Evolutionary conservation across 2,329 filamentous ascomycete genomes (phyloP).

Genomic region (Fusarium sp.): DNA sequence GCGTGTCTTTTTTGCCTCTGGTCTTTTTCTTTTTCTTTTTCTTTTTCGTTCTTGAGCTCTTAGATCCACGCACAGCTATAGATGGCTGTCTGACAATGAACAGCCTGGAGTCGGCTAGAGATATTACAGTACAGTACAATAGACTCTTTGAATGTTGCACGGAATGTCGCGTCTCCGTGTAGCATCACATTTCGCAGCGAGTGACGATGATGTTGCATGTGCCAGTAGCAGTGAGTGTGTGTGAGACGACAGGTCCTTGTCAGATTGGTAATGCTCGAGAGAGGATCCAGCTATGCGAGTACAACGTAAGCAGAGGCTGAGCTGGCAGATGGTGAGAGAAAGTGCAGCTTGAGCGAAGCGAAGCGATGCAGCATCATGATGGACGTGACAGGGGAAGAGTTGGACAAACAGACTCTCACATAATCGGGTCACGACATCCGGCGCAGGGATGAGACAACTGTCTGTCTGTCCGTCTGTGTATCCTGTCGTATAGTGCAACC

Average conservation of each 20-base stretch:
- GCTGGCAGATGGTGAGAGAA: slow-evolving; percentile 14
- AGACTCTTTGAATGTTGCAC: not conserved
- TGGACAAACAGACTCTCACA: slow-evolving; percentile 16
- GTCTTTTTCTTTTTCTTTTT: not conserved
- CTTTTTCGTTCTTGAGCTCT: slow-evolving; percentile 4
- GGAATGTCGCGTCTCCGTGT: not conserved
- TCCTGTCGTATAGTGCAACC: not conserved
- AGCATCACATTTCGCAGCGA: not conserved
- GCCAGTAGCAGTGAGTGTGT: not conserved
- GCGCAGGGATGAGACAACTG: not conserved
- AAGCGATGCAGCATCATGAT: not conserved
- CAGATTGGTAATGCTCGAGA: slow-evolving; percentile 5
- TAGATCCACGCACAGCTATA: not conserved
- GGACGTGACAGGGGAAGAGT: not conserved
- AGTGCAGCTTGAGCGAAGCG: not conserved
- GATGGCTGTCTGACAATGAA: not conserved
- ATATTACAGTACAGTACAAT: not conserved
- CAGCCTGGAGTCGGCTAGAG: not conserved
- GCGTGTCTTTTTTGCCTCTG: slow-evolving; percentile 14
- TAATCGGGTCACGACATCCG: slow-evolving; percentile 9
- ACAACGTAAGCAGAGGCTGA: slow-evolving; percentile 37
- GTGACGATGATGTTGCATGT: not conserved
- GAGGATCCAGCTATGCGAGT: slow-evolving; percentile 1
- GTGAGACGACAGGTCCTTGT: not conserved
- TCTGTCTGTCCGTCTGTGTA: not conserved